Conservation (phyloP, 2,329 filamentous ascomycete genomes). For the Paraphaeosphaeria sporulosa region DNA sequence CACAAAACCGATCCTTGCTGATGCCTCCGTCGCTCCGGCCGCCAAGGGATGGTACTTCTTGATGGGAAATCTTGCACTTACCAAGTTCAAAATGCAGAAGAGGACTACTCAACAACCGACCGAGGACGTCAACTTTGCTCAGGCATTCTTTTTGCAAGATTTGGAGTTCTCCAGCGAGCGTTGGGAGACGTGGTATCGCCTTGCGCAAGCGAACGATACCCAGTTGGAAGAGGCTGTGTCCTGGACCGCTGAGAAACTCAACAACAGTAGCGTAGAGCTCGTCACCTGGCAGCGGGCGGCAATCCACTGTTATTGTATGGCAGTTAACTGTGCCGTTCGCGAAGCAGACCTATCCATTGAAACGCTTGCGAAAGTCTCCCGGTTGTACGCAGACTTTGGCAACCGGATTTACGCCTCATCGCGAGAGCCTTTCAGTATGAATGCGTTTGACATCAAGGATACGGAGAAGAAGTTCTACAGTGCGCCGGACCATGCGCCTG, state of each 20-base stretch:
- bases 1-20: conserved; percentile 61
- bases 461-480: conserved; percentile 70
- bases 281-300: conserved; percentile 78
- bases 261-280: conserved; percentile 78
- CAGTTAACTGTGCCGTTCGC: conserved; percentile 67
- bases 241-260: conserved; percentile 91
- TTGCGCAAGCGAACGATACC: conserved; percentile 86
- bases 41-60: conserved; percentile 91
- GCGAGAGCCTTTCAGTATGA: conserved; percentile 72
- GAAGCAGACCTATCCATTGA: conserved; percentile 63
- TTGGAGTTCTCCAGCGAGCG: conserved; percentile 81
- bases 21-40: conserved; percentile 72
- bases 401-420: conserved; percentile 73
- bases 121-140: conserved; percentile 82
- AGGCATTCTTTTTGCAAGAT: conserved; percentile 80
- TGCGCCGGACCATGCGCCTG: conserved; percentile 54
- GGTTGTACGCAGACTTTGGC: conserved; percentile 74
- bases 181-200: conserved; percentile 91
- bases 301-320: conserved; percentile 80
- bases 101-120: conserved; percentile 80
- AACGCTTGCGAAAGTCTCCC: conserved; percentile 65
- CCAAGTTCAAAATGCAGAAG: conserved; percentile 83
- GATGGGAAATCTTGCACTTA: conserved; percentile 85
- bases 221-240: conserved; percentile 87
- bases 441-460: conserved; percentile 66